phyloP scores from a whole-genome alignment of 108 stramenopile genomes.

The Skeletonema costatum region DNA sequence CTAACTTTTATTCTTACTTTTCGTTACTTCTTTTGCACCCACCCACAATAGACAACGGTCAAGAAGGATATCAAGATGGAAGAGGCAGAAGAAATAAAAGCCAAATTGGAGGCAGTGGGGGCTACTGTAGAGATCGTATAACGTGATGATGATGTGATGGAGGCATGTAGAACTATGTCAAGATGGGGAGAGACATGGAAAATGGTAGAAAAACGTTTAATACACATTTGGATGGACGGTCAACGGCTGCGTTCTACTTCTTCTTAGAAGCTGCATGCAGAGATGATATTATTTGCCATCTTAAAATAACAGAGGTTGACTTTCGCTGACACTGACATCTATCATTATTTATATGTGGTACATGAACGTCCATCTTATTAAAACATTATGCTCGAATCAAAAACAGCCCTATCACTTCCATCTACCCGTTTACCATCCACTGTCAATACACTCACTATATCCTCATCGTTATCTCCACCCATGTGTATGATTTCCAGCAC shows the following conservation, averaged over 20 bases:
- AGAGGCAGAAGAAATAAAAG: conserved; percentile 86
- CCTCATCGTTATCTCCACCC: conserved; percentile 51
- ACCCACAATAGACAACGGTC: conserved; percentile 30
- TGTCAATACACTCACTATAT: conserved; percentile 45
- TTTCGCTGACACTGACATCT: neutral
- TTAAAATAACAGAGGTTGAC: neutral
- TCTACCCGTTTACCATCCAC: conserved; percentile 39
- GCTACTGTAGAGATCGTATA: conserved; percentile 79
- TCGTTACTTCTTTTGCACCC: neutral
- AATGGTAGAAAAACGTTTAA: neutral
- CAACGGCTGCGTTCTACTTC: neutral
- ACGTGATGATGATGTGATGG: neutral
- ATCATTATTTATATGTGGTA: neutral
- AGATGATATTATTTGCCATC: neutral
- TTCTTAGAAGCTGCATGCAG: neutral
- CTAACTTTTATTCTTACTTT: neutral
- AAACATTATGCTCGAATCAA: conserved; percentile 9
- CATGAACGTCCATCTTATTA: neutral
- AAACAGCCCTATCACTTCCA: conserved; percentile 36
- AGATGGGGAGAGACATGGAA: neutral
- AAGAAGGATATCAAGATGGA: conserved; percentile 83
- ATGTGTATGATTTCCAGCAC: conserved; percentile 73
- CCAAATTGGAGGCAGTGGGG: conserved; percentile 78
- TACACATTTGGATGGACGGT: neutral
- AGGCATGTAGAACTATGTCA: neutral